phyloP scores from a whole-genome alignment of 2,329 filamentous ascomycete species.

The Verticillium dahliae region DNA sequence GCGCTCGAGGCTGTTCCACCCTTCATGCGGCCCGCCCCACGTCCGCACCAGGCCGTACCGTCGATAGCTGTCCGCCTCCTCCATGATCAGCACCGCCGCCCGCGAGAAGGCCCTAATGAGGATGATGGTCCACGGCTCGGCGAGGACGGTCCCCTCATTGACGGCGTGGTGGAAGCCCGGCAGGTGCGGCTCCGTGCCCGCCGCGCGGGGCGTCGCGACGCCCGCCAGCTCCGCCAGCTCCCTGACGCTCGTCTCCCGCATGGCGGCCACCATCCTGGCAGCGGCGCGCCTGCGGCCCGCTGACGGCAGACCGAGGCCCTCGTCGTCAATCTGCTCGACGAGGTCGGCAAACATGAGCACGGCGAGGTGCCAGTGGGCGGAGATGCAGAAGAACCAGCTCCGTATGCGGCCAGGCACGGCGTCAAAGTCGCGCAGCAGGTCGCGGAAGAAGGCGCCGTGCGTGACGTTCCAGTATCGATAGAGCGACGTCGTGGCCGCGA shows the following conservation, averaged over 20 bases:
- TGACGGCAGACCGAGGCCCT: slow-evolving; percentile 17
- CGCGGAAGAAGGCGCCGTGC: slow-evolving; percentile 44
- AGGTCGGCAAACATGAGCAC: slow-evolving; percentile 48
- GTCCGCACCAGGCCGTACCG: background rate
- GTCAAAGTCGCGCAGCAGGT: slow-evolving; percentile 43
- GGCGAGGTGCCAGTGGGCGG: slow-evolving; percentile 52
- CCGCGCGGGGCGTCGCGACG: slow-evolving; percentile 30
- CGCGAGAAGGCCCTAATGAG: slow-evolving; percentile 46
- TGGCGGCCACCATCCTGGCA: slow-evolving; percentile 26
- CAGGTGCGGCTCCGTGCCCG: slow-evolving; percentile 16
- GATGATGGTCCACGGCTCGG: slow-evolving; percentile 54
- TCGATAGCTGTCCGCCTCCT: slow-evolving; percentile 19
- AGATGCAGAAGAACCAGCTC: slow-evolving; percentile 53
- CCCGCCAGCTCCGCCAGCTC: slow-evolving; percentile 42
- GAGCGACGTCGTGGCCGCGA: slow-evolving; percentile 39
- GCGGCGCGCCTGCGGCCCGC: slow-evolving; percentile 18
- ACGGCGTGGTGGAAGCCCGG: slow-evolving; percentile 45
- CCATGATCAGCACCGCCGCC: slow-evolving; percentile 31
- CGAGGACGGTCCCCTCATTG: slow-evolving; percentile 48
- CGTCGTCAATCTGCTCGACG: slow-evolving; percentile 41
- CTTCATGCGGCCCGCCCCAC: background rate
- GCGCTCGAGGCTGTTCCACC: background rate
- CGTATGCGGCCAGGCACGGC: slow-evolving; percentile 45
- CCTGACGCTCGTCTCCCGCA: slow-evolving; percentile 35
- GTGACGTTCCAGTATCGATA: slow-evolving; percentile 48